A percentile compares a stretch with the other conserved stretches of the same genome.
Conservation (phyloP, 108 stramenopile species). For the Fragilariopsis cylindrus region DNA sequence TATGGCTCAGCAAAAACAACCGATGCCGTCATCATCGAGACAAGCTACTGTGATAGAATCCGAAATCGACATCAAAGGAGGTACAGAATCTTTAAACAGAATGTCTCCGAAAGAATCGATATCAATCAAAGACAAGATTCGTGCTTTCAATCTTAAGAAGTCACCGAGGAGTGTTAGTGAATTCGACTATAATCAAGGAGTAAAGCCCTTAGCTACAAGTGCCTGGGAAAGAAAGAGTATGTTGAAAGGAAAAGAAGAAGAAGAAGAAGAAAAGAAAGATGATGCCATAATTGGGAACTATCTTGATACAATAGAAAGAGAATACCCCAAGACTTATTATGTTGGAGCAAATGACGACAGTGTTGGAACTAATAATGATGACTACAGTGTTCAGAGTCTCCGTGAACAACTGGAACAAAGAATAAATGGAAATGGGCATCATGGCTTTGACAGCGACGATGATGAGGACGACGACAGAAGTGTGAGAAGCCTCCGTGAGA, state of each 20-base stretch:
- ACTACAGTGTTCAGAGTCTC: conserved; percentile 29
- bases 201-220: background rate
- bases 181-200: background rate
- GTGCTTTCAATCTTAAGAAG: conserved; percentile 21
- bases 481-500: conserved; percentile 23
- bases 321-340: conserved; percentile 30
- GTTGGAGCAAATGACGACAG: conserved; percentile 6
- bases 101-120: conserved; percentile 5
- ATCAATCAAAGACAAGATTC: conserved; percentile 29
- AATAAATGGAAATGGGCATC: background rate
- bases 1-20: background rate
- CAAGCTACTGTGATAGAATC: no score
- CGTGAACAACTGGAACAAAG: conserved; percentile 21
- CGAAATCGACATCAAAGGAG: no score
- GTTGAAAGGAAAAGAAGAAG: background rate
- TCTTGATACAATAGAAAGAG: background rate
- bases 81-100: background rate
- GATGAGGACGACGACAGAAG: conserved; percentile 34
- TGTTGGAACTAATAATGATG: conserved; percentile 17
- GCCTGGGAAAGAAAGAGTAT: background rate
- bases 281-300: background rate
- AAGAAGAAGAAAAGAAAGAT: conserved; percentile 22
- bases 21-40: no score
- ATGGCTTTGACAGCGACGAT: background rate
- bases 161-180: background rate